Base-by-base conservation (phyloP, 2,329 filamentous ascomycete genomes). In the Raffaelea deltoideospora region DNA sequence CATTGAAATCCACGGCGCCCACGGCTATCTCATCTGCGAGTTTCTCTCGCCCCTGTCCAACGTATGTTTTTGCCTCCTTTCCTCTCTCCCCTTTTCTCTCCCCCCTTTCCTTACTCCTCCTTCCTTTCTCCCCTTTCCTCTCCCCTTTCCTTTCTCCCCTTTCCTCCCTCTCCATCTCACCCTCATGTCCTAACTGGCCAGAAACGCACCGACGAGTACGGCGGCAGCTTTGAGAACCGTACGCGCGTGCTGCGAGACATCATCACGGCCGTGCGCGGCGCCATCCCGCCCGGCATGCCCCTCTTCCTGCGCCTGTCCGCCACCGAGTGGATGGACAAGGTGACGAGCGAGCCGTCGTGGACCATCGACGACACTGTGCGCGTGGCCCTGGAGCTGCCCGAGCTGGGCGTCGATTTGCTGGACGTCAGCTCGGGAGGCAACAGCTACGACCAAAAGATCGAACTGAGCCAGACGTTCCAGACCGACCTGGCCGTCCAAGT, bases 341-440 rank as follows among this genome's bases (percentile, higher is more conserved):
- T 33, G 21, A 15, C 53, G 47, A 44, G 52, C 6, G 46, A 58
- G 44, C 57, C 60, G 7, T 65, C 60, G 19, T 93, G 84, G 84
- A 76, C 72, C 5, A 48, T 78, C n/a, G 68, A 77, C 31, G 69
- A 86, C 45, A 80, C 56, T 40, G 70, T 80, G 43, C 61, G 58
- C 37, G 69, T 90, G 3, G 80, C 83, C 13, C 67, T 71, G 51
- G 60, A 79, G 10, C 68, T 95, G 1, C 79, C 82, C 0, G 70
- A 68, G 0, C 63, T 67, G 11, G 87, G 87, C 22, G 69, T 94
- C 31, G 87, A 95, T 53, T 61, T 93, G 14, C 65, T 94, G 22
- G 87, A 95, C 53, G 73, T 93, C 39, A 85, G 77, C 47, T 77
- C 76, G 1, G 84, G 76, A 24, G 87, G 82, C 28, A 80, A 82